Evolutionary conservation across 2,329 filamentous ascomycete genomes (phyloP).

Genomic region (Fulvia fulva): DNA sequence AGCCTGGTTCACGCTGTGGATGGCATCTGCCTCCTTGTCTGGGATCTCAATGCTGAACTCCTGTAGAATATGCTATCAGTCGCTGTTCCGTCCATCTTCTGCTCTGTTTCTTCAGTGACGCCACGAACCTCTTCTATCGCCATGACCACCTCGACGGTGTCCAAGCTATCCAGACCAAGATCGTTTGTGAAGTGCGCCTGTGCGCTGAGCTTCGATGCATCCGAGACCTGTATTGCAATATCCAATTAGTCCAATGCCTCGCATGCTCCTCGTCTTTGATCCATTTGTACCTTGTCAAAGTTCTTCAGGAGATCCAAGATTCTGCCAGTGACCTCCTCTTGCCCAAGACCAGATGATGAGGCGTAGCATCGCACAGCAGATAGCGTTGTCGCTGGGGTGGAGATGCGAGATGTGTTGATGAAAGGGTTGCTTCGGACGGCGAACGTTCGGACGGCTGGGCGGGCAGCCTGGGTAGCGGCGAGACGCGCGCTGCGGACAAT

Average conservation of each 20-base stretch:
- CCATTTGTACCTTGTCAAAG: slow-evolving; percentile 80
- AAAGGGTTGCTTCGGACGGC: slow-evolving; percentile 47
- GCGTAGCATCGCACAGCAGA: slow-evolving; percentile 80
- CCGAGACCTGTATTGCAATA: slow-evolving; percentile 54
- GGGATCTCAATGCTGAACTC: slow-evolving; percentile 94
- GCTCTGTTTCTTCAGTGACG: slow-evolving; percentile 9
- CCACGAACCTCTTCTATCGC: slow-evolving; percentile 85
- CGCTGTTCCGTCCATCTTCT: slow-evolving; percentile 49
- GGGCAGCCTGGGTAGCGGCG: slow-evolving; percentile 50
- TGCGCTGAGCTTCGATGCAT: slow-evolving; percentile 65
- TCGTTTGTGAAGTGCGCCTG: slow-evolving; percentile 93
- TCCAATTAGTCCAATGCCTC: slow-evolving; percentile 22
- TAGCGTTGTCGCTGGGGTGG: slow-evolving; percentile 60
- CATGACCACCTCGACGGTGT: slow-evolving; percentile 99
- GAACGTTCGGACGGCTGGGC: slow-evolving; percentile 50
- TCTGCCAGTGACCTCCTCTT: slow-evolving; percentile 82
- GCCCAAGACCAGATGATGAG: slow-evolving; percentile 70
- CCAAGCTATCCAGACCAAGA: slow-evolving; percentile 92
- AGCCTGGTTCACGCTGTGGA: slow-evolving; percentile 93
- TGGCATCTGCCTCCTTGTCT: slow-evolving; percentile 91
- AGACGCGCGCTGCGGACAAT: slow-evolving; percentile 70
- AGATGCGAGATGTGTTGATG: slow-evolving; percentile 56
- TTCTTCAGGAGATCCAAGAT: slow-evolving; percentile 91
- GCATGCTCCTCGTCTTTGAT: slow-evolving; percentile 10
- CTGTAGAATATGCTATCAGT: slow-evolving; percentile 39